These are phyloP conservation scores for Leavenworthia alabamica DNA, from an alignment of 345 rosid species.

Conservation along the genomic window DNA sequence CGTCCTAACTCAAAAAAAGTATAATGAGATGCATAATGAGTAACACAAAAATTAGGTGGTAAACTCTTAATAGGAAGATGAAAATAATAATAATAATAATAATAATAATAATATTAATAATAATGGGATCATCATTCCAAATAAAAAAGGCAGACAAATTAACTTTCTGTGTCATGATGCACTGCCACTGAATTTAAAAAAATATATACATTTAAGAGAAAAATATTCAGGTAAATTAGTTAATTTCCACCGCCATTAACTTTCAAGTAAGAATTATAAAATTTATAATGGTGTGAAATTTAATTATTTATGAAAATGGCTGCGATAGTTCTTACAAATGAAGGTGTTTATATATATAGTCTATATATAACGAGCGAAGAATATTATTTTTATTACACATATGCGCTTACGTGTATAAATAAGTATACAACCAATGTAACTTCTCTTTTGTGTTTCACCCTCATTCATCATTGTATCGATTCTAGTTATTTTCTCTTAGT, in stretches of 20 bases:
- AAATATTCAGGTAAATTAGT: background rate
- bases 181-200: background rate
- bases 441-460: conserved; percentile 18
- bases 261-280: background rate
- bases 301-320: conserved; percentile 2
- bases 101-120: conserved; percentile 51
- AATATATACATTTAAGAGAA: background rate
- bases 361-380: background rate
- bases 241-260: conserved; percentile 14
- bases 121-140: conserved; percentile 74
- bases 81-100: background rate
- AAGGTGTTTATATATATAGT: conserved; percentile 1
- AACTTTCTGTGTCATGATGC: conserved; percentile 75
- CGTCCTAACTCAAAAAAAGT: background rate
- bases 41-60: background rate
- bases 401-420: conserved; percentile 2
- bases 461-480: conserved; percentile 4
- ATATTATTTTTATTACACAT: background rate
- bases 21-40: background rate
- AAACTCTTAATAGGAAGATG: background rate
- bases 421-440: conserved; percentile 21
- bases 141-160: conserved; percentile 42
- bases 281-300: background rate
- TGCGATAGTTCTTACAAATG: conserved; percentile 20
- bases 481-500: background rate